Evolutionary conservation across 2,329 filamentous ascomycete genomes (phyloP).

Genomic region (Parascedosporium putredinis): DNA sequence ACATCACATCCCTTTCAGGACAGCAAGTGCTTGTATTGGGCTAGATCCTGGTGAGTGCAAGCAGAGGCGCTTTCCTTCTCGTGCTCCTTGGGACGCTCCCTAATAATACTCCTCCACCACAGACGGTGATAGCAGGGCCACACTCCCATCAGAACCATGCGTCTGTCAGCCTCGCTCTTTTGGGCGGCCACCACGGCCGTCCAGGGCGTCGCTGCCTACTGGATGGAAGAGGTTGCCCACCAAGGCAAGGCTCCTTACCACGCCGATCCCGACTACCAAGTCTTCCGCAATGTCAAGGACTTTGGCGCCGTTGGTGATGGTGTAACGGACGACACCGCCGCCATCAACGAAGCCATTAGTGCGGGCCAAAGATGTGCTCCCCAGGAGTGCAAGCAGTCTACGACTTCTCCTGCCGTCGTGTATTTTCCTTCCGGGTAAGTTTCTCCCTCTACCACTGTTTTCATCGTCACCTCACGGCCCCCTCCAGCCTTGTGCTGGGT

Average conservation of each 20-base stretch:
- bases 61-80: not conserved
- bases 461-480: no score
- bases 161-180: not conserved
- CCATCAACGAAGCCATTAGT: conserved; percentile 25
- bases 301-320: conserved; percentile 30
- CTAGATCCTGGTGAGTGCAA: no score
- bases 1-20: not conserved
- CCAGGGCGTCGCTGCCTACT: conserved; percentile 19
- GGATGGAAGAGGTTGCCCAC: conserved; percentile 35
- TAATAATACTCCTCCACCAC: not conserved
- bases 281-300: conserved; percentile 38
- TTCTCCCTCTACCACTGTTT: no score
- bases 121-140: not conserved
- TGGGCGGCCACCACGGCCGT: conserved; percentile 10
- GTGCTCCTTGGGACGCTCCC: not conserved
- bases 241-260: conserved; percentile 38
- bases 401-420: conserved; percentile 25
- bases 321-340: conserved; percentile 23
- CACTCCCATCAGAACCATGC: conserved; percentile 4
- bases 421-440: conserved; percentile 27
- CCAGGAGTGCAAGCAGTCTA: conserved; percentile 15
- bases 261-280: conserved; percentile 26
- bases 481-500: no score
- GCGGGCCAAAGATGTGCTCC: conserved; percentile 32
- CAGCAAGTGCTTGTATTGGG: no score